Evolutionary conservation across 2,329 filamentous ascomycete species (phyloP).

Genomic region (Epichloe hybrida): DNA sequence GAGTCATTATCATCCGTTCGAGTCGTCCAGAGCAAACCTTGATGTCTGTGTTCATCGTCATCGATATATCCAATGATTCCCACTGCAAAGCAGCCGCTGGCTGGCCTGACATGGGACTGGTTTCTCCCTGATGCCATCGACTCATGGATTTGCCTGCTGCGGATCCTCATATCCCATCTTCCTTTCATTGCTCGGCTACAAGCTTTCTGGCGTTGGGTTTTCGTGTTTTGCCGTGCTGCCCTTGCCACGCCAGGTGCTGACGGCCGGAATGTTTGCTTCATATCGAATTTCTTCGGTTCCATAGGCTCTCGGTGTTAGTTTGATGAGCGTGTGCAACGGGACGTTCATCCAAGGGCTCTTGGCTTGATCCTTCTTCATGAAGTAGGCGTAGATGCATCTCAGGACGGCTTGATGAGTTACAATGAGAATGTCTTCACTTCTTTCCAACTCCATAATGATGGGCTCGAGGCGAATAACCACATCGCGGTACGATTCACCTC

Average conservation of each 20-base stretch:
- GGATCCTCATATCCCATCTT: neutral
- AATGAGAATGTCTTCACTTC: slow-evolving; percentile 92
- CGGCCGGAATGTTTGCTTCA: slow-evolving; percentile 84
- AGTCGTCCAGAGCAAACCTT: neutral
- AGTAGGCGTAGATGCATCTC: slow-evolving; percentile 96
- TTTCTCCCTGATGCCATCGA: neutral
- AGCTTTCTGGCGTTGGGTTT: slow-evolving; percentile 32
- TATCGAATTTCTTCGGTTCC: slow-evolving; percentile 81
- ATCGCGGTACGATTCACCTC: slow-evolving; percentile 89
- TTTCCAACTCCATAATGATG: slow-evolving; percentile 98
- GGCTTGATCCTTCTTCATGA: slow-evolving; percentile 92
- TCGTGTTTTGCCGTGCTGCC: slow-evolving; percentile 86
- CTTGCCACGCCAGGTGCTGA: slow-evolving; percentile 92
- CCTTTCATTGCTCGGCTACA: slow-evolving; percentile 10
- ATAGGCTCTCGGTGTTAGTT: slow-evolving; percentile 88
- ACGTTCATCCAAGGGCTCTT: slow-evolving; percentile 98
- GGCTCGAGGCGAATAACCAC: slow-evolving; percentile 95
- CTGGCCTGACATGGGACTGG: neutral
- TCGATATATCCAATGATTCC: neutral
- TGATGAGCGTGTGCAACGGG: slow-evolving; percentile 89
- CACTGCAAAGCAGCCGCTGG: neutral
- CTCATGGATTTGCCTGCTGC: neutral
- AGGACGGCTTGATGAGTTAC: slow-evolving; percentile 96
- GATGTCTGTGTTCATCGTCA: neutral
- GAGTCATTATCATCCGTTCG: neutral